These are phyloP conservation scores for Striga asiatica DNA, from an alignment of 257 asterid genomes.

Conservation along the genomic window DNA sequence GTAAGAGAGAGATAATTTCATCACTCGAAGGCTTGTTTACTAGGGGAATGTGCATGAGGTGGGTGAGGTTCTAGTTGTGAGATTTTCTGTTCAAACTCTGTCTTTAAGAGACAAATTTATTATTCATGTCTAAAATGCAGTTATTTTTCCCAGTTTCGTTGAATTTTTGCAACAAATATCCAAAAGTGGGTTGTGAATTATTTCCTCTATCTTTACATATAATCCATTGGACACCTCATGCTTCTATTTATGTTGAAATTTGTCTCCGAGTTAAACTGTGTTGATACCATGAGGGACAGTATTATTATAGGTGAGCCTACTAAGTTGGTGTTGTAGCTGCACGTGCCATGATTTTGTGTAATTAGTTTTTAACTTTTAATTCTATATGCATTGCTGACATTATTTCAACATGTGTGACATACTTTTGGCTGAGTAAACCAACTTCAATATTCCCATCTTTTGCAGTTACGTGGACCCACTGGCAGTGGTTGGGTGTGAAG, in stretches of 20 bases:
- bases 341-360: neutral
- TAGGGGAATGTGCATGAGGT: conserved; percentile 86
- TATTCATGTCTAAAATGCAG: neutral
- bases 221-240: neutral
- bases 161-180: neutral
- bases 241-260: neutral
- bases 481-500: conserved; percentile 90
- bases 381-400: neutral
- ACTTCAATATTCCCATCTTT: conserved; percentile 11
- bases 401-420: neutral
- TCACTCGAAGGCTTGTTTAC: conserved; percentile 83
- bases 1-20: conserved; percentile 57
- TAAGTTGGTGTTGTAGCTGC: neutral
- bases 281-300: neutral
- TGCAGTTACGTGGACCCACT: conserved; percentile 87
- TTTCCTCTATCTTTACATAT: neutral
- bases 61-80: conserved; percentile 21
- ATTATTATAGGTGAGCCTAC: neutral
- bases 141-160: neutral
- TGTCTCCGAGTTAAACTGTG: conserved; percentile 1
- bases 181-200: neutral
- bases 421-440: neutral
- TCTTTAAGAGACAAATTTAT: neutral
- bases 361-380: neutral
- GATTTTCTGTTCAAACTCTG: conserved; percentile 8